Base-by-base conservation (phyloP, 2,329 filamentous ascomycete genomes). In the Cladosporium austrohemisphaericum region DNA sequence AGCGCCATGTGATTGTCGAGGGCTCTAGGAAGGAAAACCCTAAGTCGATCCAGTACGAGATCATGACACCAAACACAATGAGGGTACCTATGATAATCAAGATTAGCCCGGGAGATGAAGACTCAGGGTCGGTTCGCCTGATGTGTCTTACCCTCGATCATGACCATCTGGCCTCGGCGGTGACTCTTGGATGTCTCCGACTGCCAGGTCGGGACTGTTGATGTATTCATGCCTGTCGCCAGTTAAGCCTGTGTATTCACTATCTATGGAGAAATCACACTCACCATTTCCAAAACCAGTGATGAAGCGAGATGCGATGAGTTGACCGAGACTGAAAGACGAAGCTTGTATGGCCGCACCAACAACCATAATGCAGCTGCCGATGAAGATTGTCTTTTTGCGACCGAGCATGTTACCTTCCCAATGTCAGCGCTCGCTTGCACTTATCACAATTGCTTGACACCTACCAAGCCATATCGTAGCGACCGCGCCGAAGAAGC, bases 211-310 rank as follows among this genome's bases (percentile, higher is more conserved):
- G 75, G 76, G 11, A 78, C 74, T 0, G 74, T 76, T 0, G 72
- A 74, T 1, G 74, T 76, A 53, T 77, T 77, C 62, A 77, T 65
- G 19, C 75, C 62, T 67, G 2, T 33, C 52, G 19, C 75, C 62
- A 67, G 2, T 33, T 52, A 69, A 75, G 6, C 73, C 61, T 29
- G 68, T 69, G 10, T 64, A 64, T 56, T 75, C 71, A 40, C n/a
- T n/a, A n/a, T n/a, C n/a, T n/a, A n/a, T n/a, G n/a, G n/a, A n/a
- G n/a, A n/a, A 71, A 10, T 68, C 44, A 54, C 72, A 73, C 52
- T 75, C 74, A 16, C 74, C 74, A 49, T 77, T 77, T 5, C 76
- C 77, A 49, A 77, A 66, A 25, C 77, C 76, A 16, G 75, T 75
- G 13, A 79, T 65, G 14, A 79, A 56, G 48, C 76, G 71, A 13